A percentile compares a stretch with the other conserved stretches of the same genome.
Evolutionary conservation across 1,139 yeast species (phyloP).

Genomic region (Maudiozyma humilis): DNA sequence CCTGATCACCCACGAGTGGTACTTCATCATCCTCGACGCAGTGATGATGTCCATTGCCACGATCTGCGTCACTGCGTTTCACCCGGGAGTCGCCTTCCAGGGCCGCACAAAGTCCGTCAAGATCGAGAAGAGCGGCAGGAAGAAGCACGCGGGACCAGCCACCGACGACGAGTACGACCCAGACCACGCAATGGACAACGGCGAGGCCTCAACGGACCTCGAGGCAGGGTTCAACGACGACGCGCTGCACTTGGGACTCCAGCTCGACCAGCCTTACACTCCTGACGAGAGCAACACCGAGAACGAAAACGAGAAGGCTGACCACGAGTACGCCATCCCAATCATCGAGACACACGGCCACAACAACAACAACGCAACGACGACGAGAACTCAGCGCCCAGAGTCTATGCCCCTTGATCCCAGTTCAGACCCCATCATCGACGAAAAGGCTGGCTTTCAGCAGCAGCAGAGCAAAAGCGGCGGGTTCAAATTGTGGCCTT

Average conservation of each 20-base stretch:
- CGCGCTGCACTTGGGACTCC: neutral
- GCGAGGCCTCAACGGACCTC: neutral
- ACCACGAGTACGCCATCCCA: neutral
- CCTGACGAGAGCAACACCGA: neutral
- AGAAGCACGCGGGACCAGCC: conserved; percentile 7
- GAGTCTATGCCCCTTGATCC: too few species aligned
- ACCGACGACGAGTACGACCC: neutral
- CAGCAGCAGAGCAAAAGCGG: too few species aligned
- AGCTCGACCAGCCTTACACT: neutral
- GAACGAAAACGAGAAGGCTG: neutral
- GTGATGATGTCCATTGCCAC: conserved; percentile 51
- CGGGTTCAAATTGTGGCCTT: too few species aligned
- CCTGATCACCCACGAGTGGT: conserved; percentile 62
- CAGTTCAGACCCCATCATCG: too few species aligned
- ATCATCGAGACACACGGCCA: neutral
- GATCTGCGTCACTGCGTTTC: conserved; percentile 44
- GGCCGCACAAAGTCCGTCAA: conserved; percentile 23
- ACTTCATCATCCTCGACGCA: conserved; percentile 70
- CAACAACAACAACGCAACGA: neutral
- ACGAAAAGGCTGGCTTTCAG: too few species aligned
- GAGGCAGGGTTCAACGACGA: neutral
- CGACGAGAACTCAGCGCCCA: too few species aligned
- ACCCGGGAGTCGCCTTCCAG: conserved; percentile 54
- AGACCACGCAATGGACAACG: neutral
- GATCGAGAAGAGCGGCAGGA: conserved; percentile 14